phyloP scores from a whole-genome alignment of 176 grass and related monocot genomes.

The Avena eriantha region DNA sequence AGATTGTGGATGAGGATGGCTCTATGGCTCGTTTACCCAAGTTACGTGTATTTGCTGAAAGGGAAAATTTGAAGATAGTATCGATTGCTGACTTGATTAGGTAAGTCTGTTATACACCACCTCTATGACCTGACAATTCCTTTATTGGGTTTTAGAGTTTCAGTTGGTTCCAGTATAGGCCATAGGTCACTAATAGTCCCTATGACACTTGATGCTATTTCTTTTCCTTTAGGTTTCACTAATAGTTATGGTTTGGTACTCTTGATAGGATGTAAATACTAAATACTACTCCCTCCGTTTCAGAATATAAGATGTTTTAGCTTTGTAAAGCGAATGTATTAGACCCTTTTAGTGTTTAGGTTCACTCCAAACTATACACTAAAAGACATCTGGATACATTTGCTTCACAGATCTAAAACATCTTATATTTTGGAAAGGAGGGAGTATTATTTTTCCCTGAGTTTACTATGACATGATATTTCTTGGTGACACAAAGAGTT shows the following conservation, averaged over 20 bases:
- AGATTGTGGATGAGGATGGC: conserved; percentile 91
- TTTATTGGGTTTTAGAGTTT: not conserved
- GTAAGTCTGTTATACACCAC: conserved; percentile 42
- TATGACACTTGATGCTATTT: not conserved
- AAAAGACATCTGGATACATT: no score
- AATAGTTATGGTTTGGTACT: not conserved
- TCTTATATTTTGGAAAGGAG: no score
- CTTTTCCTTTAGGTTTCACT: not conserved
- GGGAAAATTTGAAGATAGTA: conserved; percentile 86
- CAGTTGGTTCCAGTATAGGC: not conserved
- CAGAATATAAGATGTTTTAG: no score
- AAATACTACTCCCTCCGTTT: no score
- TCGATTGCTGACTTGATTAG: conserved; percentile 95
- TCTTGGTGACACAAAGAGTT: not conserved
- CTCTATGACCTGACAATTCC: conserved; percentile 12
- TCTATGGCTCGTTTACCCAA: conserved; percentile 88
- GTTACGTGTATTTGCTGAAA: conserved; percentile 72
- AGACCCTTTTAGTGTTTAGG: no score
- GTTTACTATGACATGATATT: not conserved
- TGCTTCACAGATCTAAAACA: no score
- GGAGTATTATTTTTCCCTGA: not conserved
- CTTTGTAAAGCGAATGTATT: no score
- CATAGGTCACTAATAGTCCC: not conserved
- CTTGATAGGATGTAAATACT: not conserved
- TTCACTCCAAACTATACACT: no score